These are phyloP conservation scores for Filobasidium wieringae DNA, from an alignment of 768 basidiomycete genomes.

Conservation along the genomic window DNA sequence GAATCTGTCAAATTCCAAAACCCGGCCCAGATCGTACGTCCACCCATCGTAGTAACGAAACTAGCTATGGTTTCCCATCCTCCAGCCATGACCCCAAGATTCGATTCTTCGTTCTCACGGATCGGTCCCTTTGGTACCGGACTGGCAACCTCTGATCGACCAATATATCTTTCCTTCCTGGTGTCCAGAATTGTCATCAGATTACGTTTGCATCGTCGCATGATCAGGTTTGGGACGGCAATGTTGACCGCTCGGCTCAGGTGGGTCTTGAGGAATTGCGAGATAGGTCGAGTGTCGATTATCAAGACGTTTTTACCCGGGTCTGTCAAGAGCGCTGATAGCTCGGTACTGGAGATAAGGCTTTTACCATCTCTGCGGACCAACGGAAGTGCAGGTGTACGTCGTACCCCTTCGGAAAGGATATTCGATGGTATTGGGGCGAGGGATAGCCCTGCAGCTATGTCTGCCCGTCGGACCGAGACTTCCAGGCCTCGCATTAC, in stretches of 20 bases:
- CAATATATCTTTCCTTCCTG: constrained; percentile 58
- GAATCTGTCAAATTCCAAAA: not conserved
- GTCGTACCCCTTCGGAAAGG: too few relatives aligned
- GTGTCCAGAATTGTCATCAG: too few relatives aligned
- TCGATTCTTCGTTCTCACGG: too few relatives aligned
- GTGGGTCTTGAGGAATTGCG: constrained; percentile 54
- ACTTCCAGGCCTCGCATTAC: not conserved
- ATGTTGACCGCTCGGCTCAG: constrained; percentile 65
- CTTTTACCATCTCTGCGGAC: not conserved
- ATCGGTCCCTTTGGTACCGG: too few relatives aligned
- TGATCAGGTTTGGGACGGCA: constrained; percentile 77
- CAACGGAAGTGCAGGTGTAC: not conserved
- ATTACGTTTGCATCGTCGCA: constrained; percentile 52
- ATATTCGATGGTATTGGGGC: too few relatives aligned
- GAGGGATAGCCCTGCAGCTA: not conserved
- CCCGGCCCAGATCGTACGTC: constrained; percentile 58
- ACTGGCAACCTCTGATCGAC: too few relatives aligned
- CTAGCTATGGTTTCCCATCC: constrained; percentile 60
- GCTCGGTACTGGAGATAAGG: too few relatives aligned
- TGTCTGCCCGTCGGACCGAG: not conserved
- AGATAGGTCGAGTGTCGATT: constrained; percentile 67
- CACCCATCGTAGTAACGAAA: constrained; percentile 68
- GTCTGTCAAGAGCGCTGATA: not conserved
- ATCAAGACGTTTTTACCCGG: constrained; percentile 42
- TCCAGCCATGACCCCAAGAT: too few relatives aligned